Evolutionary conservation across 2,329 filamentous ascomycete genomes (phyloP).

Genomic region (Epichloe typhina): DNA sequence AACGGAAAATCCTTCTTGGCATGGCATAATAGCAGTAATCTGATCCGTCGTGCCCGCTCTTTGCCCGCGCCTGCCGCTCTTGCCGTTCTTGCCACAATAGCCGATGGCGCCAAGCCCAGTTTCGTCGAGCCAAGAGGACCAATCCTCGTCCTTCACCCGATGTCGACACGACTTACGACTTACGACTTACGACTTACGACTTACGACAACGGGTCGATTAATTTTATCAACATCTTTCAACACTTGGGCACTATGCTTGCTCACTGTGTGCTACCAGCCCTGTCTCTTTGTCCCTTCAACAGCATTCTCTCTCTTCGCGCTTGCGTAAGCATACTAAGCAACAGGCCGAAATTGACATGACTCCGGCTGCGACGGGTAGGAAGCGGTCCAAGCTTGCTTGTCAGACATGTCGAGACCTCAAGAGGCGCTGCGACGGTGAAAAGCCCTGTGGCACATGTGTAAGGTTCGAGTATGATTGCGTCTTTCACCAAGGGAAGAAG

Average conservation of each 20-base stretch:
- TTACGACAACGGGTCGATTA: too few relatives aligned
- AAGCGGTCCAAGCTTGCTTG: slow-evolving; percentile 32
- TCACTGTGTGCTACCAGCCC: neutral
- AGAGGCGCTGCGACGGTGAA: slow-evolving; percentile 41
- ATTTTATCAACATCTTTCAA: neutral
- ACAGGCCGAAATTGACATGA: neutral
- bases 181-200: too few relatives aligned
- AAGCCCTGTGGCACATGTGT: slow-evolving; percentile 39
- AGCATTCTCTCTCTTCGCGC: neutral
- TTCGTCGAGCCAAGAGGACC: too few relatives aligned
- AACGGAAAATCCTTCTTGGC: too few relatives aligned
- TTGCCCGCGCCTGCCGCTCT: neutral
- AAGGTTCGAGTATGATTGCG: slow-evolving; percentile 39
- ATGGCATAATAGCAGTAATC: too few relatives aligned
- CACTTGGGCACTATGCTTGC: neutral
- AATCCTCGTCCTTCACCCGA: too few relatives aligned
- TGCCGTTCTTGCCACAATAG: neutral
- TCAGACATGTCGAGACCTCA: slow-evolving; percentile 39
- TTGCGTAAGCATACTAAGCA: too few relatives aligned
- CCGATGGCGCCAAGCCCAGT: neutral
- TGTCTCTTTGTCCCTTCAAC: neutral
- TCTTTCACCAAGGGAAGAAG: slow-evolving; percentile 21
- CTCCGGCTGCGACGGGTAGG: slow-evolving; percentile 8
- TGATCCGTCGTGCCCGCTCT: neutral
- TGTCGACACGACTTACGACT: too few relatives aligned